Percentiles rank a stretch among this genome's conserved stretches.
Conservation (phyloP, 345 rosid species). For the Citrus hindsii region DNA sequence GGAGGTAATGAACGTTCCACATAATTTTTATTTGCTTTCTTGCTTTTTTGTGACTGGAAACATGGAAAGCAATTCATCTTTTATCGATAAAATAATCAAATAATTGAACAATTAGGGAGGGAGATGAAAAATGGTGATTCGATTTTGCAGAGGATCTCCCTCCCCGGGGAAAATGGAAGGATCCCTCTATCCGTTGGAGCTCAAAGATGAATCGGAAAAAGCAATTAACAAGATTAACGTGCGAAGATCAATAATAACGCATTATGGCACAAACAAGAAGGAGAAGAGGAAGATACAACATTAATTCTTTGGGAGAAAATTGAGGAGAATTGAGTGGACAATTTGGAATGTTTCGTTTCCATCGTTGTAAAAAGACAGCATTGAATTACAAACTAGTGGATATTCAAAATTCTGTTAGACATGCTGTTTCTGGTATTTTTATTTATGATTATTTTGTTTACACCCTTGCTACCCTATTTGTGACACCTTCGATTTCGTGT, state of each 20-base stretch:
- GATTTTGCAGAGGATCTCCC: background rate
- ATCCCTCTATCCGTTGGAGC: background rate
- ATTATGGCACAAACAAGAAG: background rate
- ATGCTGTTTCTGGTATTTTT: background rate
- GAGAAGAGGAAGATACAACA: background rate
- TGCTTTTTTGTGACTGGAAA: slow-evolving; percentile 47
- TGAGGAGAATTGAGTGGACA: background rate
- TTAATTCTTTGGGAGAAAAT: background rate
- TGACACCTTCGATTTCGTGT: background rate
- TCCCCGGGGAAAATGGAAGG: background rate
- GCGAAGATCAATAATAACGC: background rate
- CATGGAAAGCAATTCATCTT: slow-evolving; percentile 78
- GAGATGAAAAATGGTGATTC: background rate
- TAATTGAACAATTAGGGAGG: background rate
- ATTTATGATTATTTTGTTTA: too few relatives aligned
- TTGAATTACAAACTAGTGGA: background rate
- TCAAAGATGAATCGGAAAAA: background rate
- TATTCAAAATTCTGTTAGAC: background rate
- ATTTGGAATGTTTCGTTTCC: background rate
- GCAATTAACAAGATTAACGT: background rate
- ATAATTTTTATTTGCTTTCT: slow-evolving; percentile 2
- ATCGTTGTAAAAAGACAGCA: background rate
- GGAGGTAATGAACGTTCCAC: background rate
- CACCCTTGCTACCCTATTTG: background rate
- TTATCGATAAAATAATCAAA: too few relatives aligned